These are phyloP conservation scores for Pouteria glomerata DNA, from an alignment of 148 eudicot species.

Conservation along the genomic window DNA sequence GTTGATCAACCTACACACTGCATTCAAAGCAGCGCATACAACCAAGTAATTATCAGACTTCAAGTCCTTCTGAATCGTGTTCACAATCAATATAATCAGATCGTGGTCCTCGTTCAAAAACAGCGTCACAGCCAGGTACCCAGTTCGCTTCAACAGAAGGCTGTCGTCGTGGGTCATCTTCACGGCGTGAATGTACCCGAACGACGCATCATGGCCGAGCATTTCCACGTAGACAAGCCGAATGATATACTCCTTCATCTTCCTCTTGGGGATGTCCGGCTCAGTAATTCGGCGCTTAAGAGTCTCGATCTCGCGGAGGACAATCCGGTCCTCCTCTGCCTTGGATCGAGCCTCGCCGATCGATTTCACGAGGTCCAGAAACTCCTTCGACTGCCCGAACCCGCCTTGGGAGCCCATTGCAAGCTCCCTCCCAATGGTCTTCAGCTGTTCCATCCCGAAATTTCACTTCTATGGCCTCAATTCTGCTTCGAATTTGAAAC, in stretches of 20 bases:
- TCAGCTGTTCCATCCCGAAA: constrained; percentile 98
- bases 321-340: constrained; percentile 88
- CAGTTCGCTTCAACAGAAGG: constrained; percentile 63
- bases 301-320: constrained; percentile 67
- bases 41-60: constrained; percentile 83
- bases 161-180: constrained; percentile 90
- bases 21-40: constrained; percentile 90
- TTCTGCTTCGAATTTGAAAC: too few relatives aligned
- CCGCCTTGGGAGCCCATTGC: constrained; percentile 97
- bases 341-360: constrained; percentile 95
- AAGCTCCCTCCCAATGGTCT: constrained; percentile 85
- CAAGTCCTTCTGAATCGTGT: constrained; percentile 97
- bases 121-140: constrained; percentile 84
- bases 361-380: constrained; percentile 85
- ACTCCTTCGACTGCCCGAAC: constrained; percentile 84
- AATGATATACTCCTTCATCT: constrained; percentile 84
- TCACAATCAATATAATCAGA: constrained; percentile 81
- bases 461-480: too few relatives aligned
- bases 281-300: constrained; percentile 54
- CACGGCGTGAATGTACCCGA: constrained; percentile 89
- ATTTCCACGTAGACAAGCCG: constrained; percentile 85
- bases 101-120: constrained; percentile 93
- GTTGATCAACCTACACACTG: constrained; percentile 78
- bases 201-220: constrained; percentile 92
- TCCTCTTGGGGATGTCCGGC: constrained; percentile 77